Base-by-base conservation (phyloP, 306 rosid species). In the Quercus aquifolioides region DNA sequence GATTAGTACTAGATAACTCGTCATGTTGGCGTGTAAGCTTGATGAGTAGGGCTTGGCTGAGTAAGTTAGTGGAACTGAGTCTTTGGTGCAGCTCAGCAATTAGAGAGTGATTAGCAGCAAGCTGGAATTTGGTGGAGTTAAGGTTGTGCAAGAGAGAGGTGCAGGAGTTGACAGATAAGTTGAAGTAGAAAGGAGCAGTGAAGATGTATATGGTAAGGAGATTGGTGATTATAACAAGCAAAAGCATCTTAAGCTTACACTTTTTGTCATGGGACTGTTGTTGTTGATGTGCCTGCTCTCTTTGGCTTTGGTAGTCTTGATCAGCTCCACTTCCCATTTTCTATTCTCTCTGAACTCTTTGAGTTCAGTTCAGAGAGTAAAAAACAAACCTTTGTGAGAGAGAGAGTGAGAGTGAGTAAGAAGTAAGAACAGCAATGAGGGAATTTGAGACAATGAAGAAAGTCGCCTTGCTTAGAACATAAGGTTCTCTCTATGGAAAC, bases 121-220 rank as follows among this genome's bases (percentile, higher is more conserved):
- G 89, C 70, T 82, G 87, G 78, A 86, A 67, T 86, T 31, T 78
- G 30, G 87, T 78, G 63, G 87, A 76, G 58, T 81, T 81, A 35
- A 85, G 87, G 75, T 85, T 86, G 28, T 85, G 82, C 74, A 76
- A 71, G 25, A 84, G 59, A 75, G 38, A 70, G 78, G 69, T 81
- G 74, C 25, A 71, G 4, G 49, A 71, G 52, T 25, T 18, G 15
- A 19, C 4, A 41, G 63, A 65, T 11, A 30, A 72, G 73, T 49
- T 54, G 23, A 76, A 73, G 55, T 84, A 72, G 8, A 86, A 78
- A 68, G 90, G 87, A 54, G 79, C 74, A 6, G 78, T 68, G 72
- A 89, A 80, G 73, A 88, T 77, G 83, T 63, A 88, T 49, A 88
- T 72, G 76, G 86, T 84, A 54, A 82, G 49, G 71, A 88, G 82